These are phyloP conservation scores for Marchantia polymorpha DNA, from an alignment of 225 moss, liverwort and hornwort genomes.

Conservation along the genomic window DNA sequence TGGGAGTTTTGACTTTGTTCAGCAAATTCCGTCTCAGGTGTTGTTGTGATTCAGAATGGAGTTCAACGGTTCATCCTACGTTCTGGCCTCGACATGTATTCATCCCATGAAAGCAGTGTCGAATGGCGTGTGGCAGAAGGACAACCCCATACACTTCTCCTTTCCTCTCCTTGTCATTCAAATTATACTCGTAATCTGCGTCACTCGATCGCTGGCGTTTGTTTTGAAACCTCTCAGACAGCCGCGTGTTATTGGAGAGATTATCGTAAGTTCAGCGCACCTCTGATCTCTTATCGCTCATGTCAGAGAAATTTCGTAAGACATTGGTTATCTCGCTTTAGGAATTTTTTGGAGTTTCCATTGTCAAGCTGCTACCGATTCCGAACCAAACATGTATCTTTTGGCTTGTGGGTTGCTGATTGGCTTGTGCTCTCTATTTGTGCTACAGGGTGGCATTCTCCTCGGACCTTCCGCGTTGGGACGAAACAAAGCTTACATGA, in stretches of 20 bases:
- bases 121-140: constrained; percentile 78
- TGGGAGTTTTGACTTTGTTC: neutral
- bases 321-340: too few relatives aligned
- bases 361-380: neutral
- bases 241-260: constrained; percentile 76
- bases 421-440: neutral
- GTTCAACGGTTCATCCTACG: constrained; percentile 13
- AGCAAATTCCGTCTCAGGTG: too few relatives aligned
- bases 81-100: constrained; percentile 13
- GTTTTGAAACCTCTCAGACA: constrained; percentile 61
- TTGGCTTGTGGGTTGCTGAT: neutral
- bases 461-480: constrained; percentile 87
- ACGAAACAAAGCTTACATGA: constrained; percentile 41
- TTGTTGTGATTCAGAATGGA: neutral
- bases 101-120: constrained; percentile 68
- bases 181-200: constrained; percentile 49
- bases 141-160: constrained; percentile 61
- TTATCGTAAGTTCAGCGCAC: constrained; percentile 51
- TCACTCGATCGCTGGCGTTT: constrained; percentile 60
- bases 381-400: neutral
- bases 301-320: too few relatives aligned
- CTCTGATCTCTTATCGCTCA: too few relatives aligned
- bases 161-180: constrained; percentile 67
- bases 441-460: constrained; percentile 63
- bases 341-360: neutral